Base-by-base conservation (phyloP, 2,329 filamentous ascomycete species). In the Podosphaera xanthii region DNA sequence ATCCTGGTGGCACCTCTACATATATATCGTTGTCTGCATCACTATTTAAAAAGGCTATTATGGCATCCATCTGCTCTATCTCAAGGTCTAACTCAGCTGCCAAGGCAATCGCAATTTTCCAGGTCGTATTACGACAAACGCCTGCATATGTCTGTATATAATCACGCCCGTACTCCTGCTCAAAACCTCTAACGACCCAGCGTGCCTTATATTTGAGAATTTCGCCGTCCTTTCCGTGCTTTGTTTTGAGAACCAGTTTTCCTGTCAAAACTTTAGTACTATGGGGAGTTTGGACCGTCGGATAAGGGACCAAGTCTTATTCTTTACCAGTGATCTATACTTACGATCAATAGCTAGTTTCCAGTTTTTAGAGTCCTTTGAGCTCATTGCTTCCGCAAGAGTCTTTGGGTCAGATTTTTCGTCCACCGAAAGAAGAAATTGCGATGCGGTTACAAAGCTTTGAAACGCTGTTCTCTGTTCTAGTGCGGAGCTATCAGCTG, bases 51-150 rank as follows among this genome's bases (percentile, higher is more conserved):
- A 56, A 42, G 7, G 53, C 53, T 30, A 35, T 56, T 56, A 56
- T n/a, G n/a, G 53, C 53, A 35, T 56, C 53, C 35, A 56, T 56
- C 35, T 55, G 52, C 52, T 56, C 53, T 30, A 56, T 40, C 6
- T 34, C 30, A 42, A 42, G 14, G 36, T 56, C 35, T 2, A 42
- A 35, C 9, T 42, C 3, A 31, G 53, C 53, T 36, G 53, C 53
- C 33, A 56, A 4, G 33, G 53, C 14, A 30, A 56, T 56, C 35
- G 53, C 35, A 35, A 56, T 56, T 42, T 42, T 56, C 53, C 53
- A 56, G 22, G 22, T 22, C 22, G 22, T 22, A 22, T 22, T 22
- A 22, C 22, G 22, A 22, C 22, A 22, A 22, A 22, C 22, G 22
- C 22, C 22, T 22, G 22, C 22, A 22, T 22, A 22, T 22, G 22